Evolutionary conservation across 2,329 filamentous ascomycete genomes (phyloP).

Genomic region (Cercospora sp.): DNA sequence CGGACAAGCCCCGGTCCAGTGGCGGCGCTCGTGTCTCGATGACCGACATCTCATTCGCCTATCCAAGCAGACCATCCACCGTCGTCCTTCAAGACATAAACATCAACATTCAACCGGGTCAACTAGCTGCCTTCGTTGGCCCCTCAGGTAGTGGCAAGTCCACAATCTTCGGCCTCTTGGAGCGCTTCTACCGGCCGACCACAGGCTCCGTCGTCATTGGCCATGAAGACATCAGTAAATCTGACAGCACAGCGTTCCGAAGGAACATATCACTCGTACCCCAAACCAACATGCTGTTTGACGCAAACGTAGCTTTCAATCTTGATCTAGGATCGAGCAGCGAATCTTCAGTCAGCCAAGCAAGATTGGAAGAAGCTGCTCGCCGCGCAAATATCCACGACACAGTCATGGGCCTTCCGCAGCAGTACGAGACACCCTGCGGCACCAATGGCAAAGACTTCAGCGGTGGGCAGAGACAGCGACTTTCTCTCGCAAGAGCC

Average conservation of each 20-base stretch:
- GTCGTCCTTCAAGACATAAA: neutral
- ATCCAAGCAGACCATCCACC: constrained; percentile 1
- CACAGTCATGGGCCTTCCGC: constrained; percentile 62
- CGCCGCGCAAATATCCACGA: constrained; percentile 70
- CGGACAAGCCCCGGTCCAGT: neutral
- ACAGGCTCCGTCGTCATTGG: constrained; percentile 51
- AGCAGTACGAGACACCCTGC: constrained; percentile 63
- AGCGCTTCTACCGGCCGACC: constrained; percentile 49
- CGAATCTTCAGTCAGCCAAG: constrained; percentile 40
- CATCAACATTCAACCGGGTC: constrained; percentile 11
- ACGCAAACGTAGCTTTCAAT: constrained; percentile 61
- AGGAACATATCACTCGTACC: constrained; percentile 67
- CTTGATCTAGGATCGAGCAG: constrained; percentile 48
- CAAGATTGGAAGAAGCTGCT: constrained; percentile 63
- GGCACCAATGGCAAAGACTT: constrained; percentile 44
- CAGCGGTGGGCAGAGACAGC: constrained; percentile 47
- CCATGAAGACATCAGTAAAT: constrained; percentile 55
- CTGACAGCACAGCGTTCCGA: constrained; percentile 60
- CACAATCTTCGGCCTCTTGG: constrained; percentile 48
- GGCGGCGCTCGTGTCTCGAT: constrained; percentile 4
- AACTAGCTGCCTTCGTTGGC: constrained; percentile 49
- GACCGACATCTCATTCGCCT: constrained; percentile 12
- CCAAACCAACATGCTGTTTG: constrained; percentile 72
- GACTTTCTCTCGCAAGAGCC: constrained; percentile 46
- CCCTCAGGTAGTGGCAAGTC: constrained; percentile 52